These are phyloP conservation scores for Scenedesmus sp. DNA, from an alignment of 163 green algal genomes.

Conservation along the genomic window DNA sequence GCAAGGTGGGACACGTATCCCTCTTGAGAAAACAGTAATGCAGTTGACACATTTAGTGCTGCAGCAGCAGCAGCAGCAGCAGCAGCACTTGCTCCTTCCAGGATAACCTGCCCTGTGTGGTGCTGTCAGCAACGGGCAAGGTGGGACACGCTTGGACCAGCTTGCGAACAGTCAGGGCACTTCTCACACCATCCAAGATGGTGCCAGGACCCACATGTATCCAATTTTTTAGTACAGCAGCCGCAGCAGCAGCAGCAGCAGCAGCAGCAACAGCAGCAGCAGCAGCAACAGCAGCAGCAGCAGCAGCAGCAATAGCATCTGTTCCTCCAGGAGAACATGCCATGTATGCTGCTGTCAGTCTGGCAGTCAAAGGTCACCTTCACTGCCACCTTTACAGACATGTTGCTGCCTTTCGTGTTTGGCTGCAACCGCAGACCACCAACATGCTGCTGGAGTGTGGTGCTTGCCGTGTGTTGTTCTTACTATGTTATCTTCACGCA, in stretches of 20 bases:
- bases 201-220: no score
- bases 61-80: neutral
- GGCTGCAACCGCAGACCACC: constrained; percentile 64
- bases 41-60: neutral
- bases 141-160: constrained; percentile 14
- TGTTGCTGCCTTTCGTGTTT: constrained; percentile 13
- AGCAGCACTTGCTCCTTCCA: constrained; percentile 91
- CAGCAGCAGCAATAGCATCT: neutral
- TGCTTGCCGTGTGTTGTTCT: neutral
- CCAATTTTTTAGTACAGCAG: no score
- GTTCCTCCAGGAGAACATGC: neutral
- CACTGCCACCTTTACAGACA: neutral
- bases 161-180: no score
- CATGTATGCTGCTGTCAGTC: neutral
- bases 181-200: no score
- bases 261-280: neutral
- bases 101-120: constrained; percentile 88
- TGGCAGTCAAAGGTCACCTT: neutral
- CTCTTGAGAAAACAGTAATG: neutral
- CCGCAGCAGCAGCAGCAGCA: no score
- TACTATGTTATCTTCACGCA: no score
- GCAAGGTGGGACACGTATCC: constrained; percentile 74
- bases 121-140: constrained; percentile 99
- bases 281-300: neutral
- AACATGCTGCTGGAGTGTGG: constrained; percentile 66